Percentiles rank a stretch among this genome's conserved stretches.
Evolutionary conservation across 495 filamentous ascomycete species (phyloP).

Genomic region (Tricharina praecox): DNA sequence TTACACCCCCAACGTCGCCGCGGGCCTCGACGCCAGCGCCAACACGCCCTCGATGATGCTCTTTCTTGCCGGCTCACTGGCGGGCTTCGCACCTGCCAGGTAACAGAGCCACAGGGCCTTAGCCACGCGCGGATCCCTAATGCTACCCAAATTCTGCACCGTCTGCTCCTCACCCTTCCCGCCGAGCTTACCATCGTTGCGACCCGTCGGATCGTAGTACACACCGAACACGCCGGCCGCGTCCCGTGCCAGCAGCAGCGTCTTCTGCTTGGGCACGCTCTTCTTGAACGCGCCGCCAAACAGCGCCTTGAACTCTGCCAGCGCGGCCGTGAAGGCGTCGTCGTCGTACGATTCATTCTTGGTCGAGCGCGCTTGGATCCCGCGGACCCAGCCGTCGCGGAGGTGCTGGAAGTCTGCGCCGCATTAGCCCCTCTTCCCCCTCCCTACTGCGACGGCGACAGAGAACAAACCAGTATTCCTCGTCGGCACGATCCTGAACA

Average conservation of each 20-base stretch:
- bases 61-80: constrained; percentile 62
- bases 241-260: constrained; percentile 56
- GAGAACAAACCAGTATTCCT: constrained; percentile 42
- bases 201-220: constrained; percentile 38
- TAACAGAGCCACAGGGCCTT: constrained; percentile 80
- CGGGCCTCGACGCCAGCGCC: constrained; percentile 71
- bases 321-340: constrained; percentile 49
- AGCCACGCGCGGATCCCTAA: constrained; percentile 62
- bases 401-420: constrained; percentile 62
- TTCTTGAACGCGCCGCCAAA: constrained; percentile 52
- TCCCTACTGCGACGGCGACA: background rate
- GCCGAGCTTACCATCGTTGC: constrained; percentile 30
- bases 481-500: constrained; percentile 64
- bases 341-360: constrained; percentile 35
- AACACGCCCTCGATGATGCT: constrained; percentile 77
- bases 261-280: constrained; percentile 56
- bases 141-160: constrained; percentile 41
- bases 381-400: constrained; percentile 75
- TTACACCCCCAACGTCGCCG: constrained; percentile 55
- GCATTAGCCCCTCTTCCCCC: background rate
- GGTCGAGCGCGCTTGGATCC: constrained; percentile 54
- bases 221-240: constrained; percentile 47
- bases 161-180: constrained; percentile 29
- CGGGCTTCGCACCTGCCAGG: constrained; percentile 69
- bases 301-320: constrained; percentile 57